Conservation (phyloP, 2,329 filamentous ascomycete genomes). For the Epichloe typhina region DNA sequence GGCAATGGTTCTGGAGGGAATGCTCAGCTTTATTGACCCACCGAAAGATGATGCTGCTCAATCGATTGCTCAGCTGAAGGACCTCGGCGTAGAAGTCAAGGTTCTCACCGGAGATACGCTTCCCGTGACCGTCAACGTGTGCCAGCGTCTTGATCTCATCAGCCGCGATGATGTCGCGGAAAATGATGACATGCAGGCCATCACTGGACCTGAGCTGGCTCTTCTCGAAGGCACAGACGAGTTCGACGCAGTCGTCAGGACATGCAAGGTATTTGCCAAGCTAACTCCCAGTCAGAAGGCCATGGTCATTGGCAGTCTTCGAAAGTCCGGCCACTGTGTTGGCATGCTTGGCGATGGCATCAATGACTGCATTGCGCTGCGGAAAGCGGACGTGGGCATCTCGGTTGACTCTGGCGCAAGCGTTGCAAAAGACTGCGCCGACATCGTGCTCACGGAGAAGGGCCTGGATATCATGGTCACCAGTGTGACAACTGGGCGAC, state of each 20-base stretch:
- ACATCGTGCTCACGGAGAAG: slow-evolving; percentile 18
- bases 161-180: slow-evolving; percentile 7
- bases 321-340: slow-evolving; percentile 13
- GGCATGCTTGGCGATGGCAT: slow-evolving; percentile 19
- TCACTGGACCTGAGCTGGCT: slow-evolving; percentile 13
- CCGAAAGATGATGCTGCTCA: slow-evolving; percentile 16
- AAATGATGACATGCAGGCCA: slow-evolving; percentile 11
- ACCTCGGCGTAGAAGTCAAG: slow-evolving; percentile 15
- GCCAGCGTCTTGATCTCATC: slow-evolving; percentile 12
- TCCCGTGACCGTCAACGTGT: slow-evolving; percentile 16
- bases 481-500: slow-evolving; percentile 13
- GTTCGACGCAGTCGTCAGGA: slow-evolving; percentile 12
- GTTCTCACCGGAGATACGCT: slow-evolving; percentile 16
- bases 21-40: slow-evolving; percentile 17
- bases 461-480: slow-evolving; percentile 15
- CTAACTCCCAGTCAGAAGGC: slow-evolving; percentile 16
- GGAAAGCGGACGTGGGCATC: slow-evolving; percentile 15
- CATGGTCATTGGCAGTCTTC: slow-evolving; percentile 12
- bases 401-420: slow-evolving; percentile 18
- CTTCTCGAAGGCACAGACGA: slow-evolving; percentile 8
- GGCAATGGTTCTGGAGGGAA: slow-evolving; percentile 14
- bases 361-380: slow-evolving; percentile 18
- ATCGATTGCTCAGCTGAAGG: slow-evolving; percentile 12
- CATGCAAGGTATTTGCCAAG: slow-evolving; percentile 17
- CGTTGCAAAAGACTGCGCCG: slow-evolving; percentile 17